phyloP scores from a whole-genome alignment of 768 basidiomycete genomes.

The Rhodocollybia butyracea region DNA sequence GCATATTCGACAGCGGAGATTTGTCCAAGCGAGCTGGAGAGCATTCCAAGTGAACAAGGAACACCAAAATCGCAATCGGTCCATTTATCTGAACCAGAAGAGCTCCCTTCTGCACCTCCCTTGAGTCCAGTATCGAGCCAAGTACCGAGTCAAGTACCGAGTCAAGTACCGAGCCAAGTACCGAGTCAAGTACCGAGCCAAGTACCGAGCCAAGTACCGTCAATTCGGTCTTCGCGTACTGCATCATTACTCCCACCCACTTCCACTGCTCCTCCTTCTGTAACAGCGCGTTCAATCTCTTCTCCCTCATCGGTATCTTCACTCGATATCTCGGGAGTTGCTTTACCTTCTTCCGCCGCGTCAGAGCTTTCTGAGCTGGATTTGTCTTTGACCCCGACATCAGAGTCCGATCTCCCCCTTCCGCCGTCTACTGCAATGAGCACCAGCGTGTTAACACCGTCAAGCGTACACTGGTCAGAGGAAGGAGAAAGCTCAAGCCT shows the following conservation, averaged over 20 bases:
- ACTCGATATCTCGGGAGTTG: constrained; percentile 27
- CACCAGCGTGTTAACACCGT: constrained; percentile 28
- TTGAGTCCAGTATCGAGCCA: neutral
- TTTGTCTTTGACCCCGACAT: constrained; percentile 20
- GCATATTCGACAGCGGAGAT: constrained; percentile 49
- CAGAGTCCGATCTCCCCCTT: constrained; percentile 22
- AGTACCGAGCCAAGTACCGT: constrained; percentile 14
- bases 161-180: constrained; percentile 10
- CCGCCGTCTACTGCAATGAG: constrained; percentile 14
- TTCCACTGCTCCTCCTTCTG: constrained; percentile 21
- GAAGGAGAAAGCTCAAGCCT: constrained; percentile 9
- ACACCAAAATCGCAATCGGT: constrained; percentile 39
- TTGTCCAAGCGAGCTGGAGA: constrained; percentile 36
- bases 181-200: constrained; percentile 1
- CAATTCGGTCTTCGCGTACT: constrained; percentile 11
- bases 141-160: constrained; percentile 13
- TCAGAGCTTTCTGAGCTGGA: constrained; percentile 22
- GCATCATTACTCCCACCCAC: neutral
- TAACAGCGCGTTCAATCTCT: neutral
- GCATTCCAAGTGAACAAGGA: constrained; percentile 38
- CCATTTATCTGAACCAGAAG: constrained; percentile 28
- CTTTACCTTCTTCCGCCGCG: constrained; percentile 35
- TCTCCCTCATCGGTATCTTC: constrained; percentile 25
- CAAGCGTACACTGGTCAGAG: constrained; percentile 26
- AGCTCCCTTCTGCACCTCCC: neutral